Evolutionary conservation across 371 early-diverging fungal genomes (phyloP), one percentile per base, ranked within the genome.

Genomic region (Blakeslea trispora): DNA sequence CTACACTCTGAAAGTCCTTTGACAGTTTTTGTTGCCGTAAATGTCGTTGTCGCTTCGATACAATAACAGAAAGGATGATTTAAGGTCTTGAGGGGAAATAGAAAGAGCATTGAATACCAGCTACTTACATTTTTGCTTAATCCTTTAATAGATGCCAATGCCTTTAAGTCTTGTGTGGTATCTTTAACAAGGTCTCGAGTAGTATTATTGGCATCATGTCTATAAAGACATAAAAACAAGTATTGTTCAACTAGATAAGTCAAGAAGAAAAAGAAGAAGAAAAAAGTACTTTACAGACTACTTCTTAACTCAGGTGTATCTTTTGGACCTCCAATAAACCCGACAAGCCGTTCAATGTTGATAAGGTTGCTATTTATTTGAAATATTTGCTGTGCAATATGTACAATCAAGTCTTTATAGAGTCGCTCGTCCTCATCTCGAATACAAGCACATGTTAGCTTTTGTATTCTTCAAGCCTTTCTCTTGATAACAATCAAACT

Each of bases 1-100:
- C 59, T 2, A 94, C 93, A 52, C 88, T 90, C 65, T 94, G 92
- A 66, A 96, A 96, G 57, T 98, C 97, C 50, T 91, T 92, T 23
- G 92, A 90, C 35, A 98, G 79, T 66, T 96, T 80, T 64, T 84
- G 85, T 37, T 92, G 89, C 48, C 87, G 87, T 23, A 90, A 71
- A 72, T 90, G 88, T 53, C 87, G 81, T 76, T 91, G 87, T 15
- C 83, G 74, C 85, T 87, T 68, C n/a, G n/a, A n/a, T n/a, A n/a
- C n/a, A n/a, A n/a, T n/a, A n/a, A n/a, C n/a, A n/a, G n/a, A n/a
- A n/a, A n/a, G n/a, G n/a, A n/a, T n/a, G n/a, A n/a, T n/a, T n/a
- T n/a, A n/a, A n/a, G n/a, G n/a, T n/a, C n/a, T n/a, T n/a, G n/a
- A n/a, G n/a, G n/a, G n/a, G n/a, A n/a, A n/a, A n/a, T n/a, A n/a